These are phyloP conservation scores for Hibiscus syriacus DNA, from an alignment of 345 rosid species.

Conservation along the genomic window DNA sequence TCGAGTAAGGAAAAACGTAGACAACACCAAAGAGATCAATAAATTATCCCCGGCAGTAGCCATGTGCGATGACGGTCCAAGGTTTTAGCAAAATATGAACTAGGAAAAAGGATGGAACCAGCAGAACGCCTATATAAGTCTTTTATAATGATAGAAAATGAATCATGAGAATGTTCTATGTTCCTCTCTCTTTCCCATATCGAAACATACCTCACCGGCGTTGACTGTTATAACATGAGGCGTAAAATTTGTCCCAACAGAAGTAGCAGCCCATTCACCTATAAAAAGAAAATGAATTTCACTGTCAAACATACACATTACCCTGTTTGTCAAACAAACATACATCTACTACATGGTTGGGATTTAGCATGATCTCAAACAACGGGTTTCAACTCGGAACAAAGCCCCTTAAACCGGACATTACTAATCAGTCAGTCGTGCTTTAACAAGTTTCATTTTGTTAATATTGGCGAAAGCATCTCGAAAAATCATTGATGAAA, in stretches of 20 bases:
- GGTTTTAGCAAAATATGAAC: background rate
- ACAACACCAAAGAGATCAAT: background rate
- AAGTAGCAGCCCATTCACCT: conserved; percentile 46
- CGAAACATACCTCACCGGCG: conserved; percentile 64
- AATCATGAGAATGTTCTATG: background rate
- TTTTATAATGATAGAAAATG: background rate
- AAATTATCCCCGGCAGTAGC: background rate
- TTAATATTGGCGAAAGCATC: conserved; percentile 6
- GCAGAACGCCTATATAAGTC: background rate
- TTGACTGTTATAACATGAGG: conserved; percentile 76
- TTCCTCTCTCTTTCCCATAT: background rate
- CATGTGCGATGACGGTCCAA: background rate
- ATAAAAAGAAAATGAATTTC: conserved; percentile 12
- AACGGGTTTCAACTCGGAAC: background rate
- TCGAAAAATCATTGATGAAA: conserved; percentile 16
- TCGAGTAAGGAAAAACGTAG: background rate
- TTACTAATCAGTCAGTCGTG: no score
- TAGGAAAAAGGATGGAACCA: conserved; percentile 1
- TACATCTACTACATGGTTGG: background rate
- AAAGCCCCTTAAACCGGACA: background rate
- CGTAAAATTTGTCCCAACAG: conserved; percentile 62
- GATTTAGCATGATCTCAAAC: background rate
- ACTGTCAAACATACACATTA: background rate
- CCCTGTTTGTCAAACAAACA: background rate
- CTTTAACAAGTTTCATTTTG: background rate